phyloP scores from a whole-genome alignment of 1,284 basidiomycete species.

The Xerocomus tenax region DNA sequence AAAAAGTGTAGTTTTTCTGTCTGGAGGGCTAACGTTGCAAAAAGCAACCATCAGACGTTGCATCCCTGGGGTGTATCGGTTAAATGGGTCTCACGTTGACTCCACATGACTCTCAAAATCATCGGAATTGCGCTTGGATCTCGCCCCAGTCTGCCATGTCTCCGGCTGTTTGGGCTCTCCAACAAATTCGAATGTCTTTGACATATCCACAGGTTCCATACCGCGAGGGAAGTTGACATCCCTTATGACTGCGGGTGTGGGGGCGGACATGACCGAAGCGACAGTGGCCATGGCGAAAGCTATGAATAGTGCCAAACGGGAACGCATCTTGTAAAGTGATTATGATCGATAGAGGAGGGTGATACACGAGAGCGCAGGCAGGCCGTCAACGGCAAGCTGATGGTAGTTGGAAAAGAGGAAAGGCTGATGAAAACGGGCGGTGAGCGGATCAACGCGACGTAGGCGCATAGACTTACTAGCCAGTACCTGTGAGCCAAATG shows the following conservation, averaged over 20 bases:
- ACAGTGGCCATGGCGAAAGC: slow-evolving; percentile 3
- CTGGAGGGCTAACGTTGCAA: background rate
- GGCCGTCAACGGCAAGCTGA: slow-evolving; percentile 10
- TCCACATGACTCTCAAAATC: background rate
- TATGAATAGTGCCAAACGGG: background rate
- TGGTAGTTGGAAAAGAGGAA: slow-evolving; percentile 7
- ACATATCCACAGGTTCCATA: background rate
- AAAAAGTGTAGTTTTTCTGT: background rate
- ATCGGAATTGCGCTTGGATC: background rate
- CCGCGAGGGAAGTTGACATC: background rate
- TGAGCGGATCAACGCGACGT: background rate
- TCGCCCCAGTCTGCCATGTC: background rate
- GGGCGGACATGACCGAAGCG: slow-evolving; percentile 9
- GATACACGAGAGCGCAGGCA: slow-evolving; percentile 6
- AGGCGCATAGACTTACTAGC: slow-evolving; percentile 15
- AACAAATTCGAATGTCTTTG: background rate
- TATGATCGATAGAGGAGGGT: background rate
- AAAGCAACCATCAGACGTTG: background rate
- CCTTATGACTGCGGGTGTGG: background rate
- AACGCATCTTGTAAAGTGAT: slow-evolving; percentile 10
- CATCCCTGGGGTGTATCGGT: background rate
- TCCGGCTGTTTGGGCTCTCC: too few relatives aligned
- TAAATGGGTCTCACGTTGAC: background rate
- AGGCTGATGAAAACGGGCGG: slow-evolving; percentile 3
- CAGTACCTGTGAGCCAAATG: slow-evolving; percentile 17